phyloP scores from a whole-genome alignment of 83 land plant genomes.

The Picea abies region DNA sequence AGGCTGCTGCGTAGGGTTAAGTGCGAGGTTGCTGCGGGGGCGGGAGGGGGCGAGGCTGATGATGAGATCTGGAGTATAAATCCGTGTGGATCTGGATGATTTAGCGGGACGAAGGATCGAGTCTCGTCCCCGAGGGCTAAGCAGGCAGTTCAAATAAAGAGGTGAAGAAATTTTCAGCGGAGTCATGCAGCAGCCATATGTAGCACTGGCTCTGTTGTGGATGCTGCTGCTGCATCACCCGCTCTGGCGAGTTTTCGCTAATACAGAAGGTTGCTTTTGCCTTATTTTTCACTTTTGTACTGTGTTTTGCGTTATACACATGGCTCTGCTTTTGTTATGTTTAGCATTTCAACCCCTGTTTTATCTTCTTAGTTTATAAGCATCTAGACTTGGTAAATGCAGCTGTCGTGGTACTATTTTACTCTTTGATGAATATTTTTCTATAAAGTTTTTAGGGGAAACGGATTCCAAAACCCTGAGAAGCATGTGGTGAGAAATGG shows the following conservation, averaged over 20 bases:
- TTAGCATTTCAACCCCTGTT: constrained; percentile 1
- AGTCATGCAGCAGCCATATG: neutral
- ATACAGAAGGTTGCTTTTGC: constrained; percentile 7
- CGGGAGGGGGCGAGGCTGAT: neutral
- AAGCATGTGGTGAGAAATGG: neutral
- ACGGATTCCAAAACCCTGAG: constrained; percentile 3
- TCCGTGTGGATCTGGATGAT: neutral
- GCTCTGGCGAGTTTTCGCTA: constrained; percentile 15
- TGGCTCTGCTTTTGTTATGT: constrained; percentile 16
- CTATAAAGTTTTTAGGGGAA: too few species aligned
- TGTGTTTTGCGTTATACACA: too few species aligned
- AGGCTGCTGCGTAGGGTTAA: neutral
- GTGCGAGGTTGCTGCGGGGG: neutral
- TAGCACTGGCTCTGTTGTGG: neutral
- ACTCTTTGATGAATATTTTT: too few species aligned
- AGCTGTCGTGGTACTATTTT: too few species aligned
- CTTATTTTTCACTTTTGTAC: too few species aligned
- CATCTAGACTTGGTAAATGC: too few species aligned
- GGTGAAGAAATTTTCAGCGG: too few species aligned
- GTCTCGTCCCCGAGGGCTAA: neutral
- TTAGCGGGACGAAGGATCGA: neutral
- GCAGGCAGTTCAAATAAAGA: too few species aligned
- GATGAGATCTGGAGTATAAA: neutral
- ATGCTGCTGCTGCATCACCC: constrained; percentile 21
- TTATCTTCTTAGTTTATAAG: too few species aligned